Base-by-base conservation (phyloP, 306 rosid species). In the Vicia faba region DNA sequence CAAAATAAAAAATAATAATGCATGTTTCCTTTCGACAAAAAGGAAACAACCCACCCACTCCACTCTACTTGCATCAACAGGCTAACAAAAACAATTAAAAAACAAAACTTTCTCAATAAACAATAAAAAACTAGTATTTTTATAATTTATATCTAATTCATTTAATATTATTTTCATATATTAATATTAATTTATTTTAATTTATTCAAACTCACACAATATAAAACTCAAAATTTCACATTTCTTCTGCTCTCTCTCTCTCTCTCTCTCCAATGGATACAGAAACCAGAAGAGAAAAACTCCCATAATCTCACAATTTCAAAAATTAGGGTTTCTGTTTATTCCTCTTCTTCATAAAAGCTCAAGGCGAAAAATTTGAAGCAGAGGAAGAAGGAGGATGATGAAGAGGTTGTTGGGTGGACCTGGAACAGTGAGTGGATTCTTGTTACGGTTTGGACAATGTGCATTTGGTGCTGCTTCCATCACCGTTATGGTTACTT, bases 391-490 rank as follows among this genome's bases (percentile, higher is more conserved):
- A 33, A 81, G 61, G 11, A 23, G 10, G 15, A 77, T 53, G 80
- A 92, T 85, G 95, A 89, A 81, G 79, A 77, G 57, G 48, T 45
- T 89, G 63, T 36, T 87, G 19, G 98, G 98, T 68, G 79, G 88
- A 25, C 98, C 98, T 15, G 98, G 96, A 41, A 84, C 98, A 19
- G 65, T 73, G 43, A 87, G 86, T 60, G 98, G 96, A 26, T 70
- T 87, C 18, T 31, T 75, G 8, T 75, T 92, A 79, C 84, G 98
- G 68, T 26, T 89, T 11, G 93, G 96, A 50, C 98, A 92, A 75
- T 88, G 86, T 26, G 81, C 83, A 3, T 89, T 83, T 69, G 96
- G 96, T 18, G 80, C 88, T 33, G 82, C 88, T 58, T 85, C 98
- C 40, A 89, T 92, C 55, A 87, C 78, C 13, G 67, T 86, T 35